phyloP scores from a whole-genome alignment of 805 yeast species.

The Barnettozyma sp. region DNA sequence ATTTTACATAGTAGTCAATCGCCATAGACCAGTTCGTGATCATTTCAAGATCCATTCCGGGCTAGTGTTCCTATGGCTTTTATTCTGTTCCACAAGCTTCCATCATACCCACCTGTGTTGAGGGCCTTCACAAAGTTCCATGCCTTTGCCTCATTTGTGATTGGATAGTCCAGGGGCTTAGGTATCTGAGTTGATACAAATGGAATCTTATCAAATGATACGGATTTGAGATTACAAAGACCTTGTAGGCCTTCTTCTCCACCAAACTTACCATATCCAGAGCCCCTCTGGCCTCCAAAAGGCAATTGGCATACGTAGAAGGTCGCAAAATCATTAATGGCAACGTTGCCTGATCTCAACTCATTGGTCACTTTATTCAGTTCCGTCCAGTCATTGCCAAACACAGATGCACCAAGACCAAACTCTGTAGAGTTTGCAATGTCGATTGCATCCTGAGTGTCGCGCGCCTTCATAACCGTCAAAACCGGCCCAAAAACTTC shows the following conservation, averaged over 20 bases:
- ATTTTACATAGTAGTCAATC: no score
- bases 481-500: constrained; percentile 95
- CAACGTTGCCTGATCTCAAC: constrained; percentile 83
- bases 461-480: constrained; percentile 66
- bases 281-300: constrained; percentile 88
- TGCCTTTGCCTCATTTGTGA: constrained; percentile 69
- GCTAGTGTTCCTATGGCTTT: constrained; percentile 50
- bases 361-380: constrained; percentile 57
- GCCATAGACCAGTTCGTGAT: constrained; percentile 10
- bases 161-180: constrained; percentile 85
- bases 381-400: constrained; percentile 55
- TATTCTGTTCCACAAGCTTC: constrained; percentile 60
- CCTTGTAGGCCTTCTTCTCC: constrained; percentile 97
- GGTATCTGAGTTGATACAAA: constrained; percentile 82
- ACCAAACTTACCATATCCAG: constrained; percentile 97
- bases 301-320: constrained; percentile 94
- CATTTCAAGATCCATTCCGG: constrained; percentile 31
- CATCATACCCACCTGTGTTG: constrained; percentile 79
- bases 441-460: constrained; percentile 59
- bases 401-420: constrained; percentile 90
- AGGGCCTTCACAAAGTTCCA: constrained; percentile 83
- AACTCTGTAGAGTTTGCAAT: constrained; percentile 80
- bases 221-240: constrained; percentile 77
- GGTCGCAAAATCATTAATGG: constrained; percentile 96
- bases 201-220: constrained; percentile 78